Evolutionary conservation across 2,329 filamentous ascomycete genomes (phyloP).

Genomic region (Neoarthrinium moseri): DNA sequence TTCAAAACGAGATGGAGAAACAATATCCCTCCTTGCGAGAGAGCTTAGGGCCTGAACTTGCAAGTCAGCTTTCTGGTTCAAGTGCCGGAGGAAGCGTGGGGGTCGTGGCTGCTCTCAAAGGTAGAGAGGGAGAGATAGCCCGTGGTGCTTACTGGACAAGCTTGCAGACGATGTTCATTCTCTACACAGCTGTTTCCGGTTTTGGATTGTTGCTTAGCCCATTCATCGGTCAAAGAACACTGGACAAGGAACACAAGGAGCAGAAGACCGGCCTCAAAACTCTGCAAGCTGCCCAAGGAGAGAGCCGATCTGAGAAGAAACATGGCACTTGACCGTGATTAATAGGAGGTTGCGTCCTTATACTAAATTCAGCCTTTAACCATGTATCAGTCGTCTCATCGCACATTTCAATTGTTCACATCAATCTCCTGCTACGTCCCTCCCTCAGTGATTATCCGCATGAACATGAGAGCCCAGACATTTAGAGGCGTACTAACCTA

Average conservation of each 20-base stretch:
- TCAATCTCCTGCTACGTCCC: too few species aligned
- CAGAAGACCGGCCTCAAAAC: conserved; percentile 56
- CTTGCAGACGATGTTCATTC: conserved; percentile 56
- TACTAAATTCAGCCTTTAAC: too few species aligned
- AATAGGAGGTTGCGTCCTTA: too few species aligned
- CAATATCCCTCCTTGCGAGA: conserved; percentile 46
- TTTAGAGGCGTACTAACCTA: too few species aligned
- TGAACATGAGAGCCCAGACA: too few species aligned
- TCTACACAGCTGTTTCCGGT: conserved; percentile 50
- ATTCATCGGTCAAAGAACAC: conserved; percentile 45
- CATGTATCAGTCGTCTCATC: too few species aligned
- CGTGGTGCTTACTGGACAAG: conserved; percentile 46
- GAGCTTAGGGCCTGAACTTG: conserved; percentile 47
- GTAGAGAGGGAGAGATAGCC: conserved; percentile 33
- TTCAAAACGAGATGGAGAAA: conserved; percentile 70
- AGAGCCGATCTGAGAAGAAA: not conserved
- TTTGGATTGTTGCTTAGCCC: conserved; percentile 46
- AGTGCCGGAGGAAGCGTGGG: conserved; percentile 50
- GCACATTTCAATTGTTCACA: too few species aligned
- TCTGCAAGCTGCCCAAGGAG: conserved; percentile 27
- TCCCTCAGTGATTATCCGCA: too few species aligned
- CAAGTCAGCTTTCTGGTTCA: conserved; percentile 45
- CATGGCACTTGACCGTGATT: too few species aligned
- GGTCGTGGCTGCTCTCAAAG: conserved; percentile 44
- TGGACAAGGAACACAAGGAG: conserved; percentile 56